These are phyloP conservation scores for Linum lewisii DNA, from an alignment of 345 rosid species.

Conservation along the genomic window DNA sequence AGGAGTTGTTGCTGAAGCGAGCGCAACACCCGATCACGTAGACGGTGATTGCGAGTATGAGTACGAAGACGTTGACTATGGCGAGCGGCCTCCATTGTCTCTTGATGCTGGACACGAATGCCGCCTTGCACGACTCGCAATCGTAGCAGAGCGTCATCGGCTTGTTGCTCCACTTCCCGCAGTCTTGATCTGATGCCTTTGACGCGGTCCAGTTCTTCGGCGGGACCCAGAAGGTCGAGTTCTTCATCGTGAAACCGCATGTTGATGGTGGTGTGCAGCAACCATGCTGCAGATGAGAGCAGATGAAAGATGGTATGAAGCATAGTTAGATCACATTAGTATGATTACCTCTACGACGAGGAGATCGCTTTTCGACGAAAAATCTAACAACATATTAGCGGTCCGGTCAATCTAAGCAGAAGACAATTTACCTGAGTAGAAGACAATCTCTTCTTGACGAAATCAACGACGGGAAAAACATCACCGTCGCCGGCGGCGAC, in stretches of 20 bases:
- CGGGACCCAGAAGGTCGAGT: conserved; percentile 11
- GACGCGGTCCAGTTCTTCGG: conserved; percentile 3
- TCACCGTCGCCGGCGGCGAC: neutral
- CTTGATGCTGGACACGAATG: conserved; percentile 9
- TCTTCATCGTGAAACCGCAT: conserved; percentile 13
- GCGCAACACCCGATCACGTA: conserved; percentile 22
- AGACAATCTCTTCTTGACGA: conserved; percentile 12
- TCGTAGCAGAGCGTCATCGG: conserved; percentile 14
- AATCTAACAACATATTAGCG: neutral
- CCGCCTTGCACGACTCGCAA: conserved; percentile 18
- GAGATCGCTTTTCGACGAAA: no score
- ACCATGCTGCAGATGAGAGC: conserved; percentile 5
- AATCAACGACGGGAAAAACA: neutral
- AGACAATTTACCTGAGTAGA: conserved; percentile 6
- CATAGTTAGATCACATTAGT: no score
- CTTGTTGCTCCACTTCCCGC: conserved; percentile 18
- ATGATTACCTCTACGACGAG: no score
- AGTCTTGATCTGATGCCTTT: conserved; percentile 1
- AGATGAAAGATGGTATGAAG: no score
- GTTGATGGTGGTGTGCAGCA: conserved; percentile 18
- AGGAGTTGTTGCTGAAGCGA: neutral
- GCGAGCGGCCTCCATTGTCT: conserved; percentile 10
- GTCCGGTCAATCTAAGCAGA: neutral
- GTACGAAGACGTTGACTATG: neutral
- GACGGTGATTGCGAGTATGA: neutral